Evolutionary conservation across 768 basidiomycete species (phyloP).

Genomic region (Nidularia pulvinata): DNA sequence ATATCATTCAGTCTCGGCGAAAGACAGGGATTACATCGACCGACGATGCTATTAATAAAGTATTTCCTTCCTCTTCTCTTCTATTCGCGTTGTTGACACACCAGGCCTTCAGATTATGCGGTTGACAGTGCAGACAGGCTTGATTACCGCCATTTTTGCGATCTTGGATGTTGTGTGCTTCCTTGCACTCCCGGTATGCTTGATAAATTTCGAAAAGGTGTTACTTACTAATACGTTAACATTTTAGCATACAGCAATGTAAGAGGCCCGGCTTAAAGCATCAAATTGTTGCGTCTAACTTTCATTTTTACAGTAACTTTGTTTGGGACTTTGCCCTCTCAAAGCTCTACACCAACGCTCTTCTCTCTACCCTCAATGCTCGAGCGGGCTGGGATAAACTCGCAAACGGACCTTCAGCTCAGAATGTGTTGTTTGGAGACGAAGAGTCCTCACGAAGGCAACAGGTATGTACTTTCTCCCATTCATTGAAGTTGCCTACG

Average conservation of each 20-base stretch:
- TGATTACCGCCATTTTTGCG: constrained; percentile 21
- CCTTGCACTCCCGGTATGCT: constrained; percentile 14
- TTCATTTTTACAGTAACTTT: constrained; percentile 14
- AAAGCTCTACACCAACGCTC: constrained; percentile 21
- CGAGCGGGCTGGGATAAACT: constrained; percentile 10
- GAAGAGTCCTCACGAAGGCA: background rate
- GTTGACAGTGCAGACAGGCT: constrained; percentile 26
- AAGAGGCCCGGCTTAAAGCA: constrained; percentile 1
- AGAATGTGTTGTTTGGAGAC: constrained; percentile 13
- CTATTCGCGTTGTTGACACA: background rate
- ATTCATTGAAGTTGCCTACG: too few species aligned
- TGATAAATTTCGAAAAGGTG: background rate
- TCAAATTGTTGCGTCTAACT: background rate
- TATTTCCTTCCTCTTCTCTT: background rate
- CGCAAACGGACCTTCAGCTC: constrained; percentile 3
- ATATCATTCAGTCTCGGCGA: constrained; percentile 24
- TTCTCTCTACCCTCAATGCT: constrained; percentile 18
- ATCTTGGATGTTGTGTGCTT: constrained; percentile 26
- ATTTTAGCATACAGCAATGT: constrained; percentile 18
- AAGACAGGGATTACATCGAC: constrained; percentile 32
- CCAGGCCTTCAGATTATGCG: constrained; percentile 4
- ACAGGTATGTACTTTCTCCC: background rate
- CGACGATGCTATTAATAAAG: constrained; percentile 27
- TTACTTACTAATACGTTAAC: background rate
- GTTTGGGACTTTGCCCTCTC: constrained; percentile 24